Base-by-base conservation (phyloP, 1,139 yeast species). In the Magnusiomyces clavatus region DNA sequence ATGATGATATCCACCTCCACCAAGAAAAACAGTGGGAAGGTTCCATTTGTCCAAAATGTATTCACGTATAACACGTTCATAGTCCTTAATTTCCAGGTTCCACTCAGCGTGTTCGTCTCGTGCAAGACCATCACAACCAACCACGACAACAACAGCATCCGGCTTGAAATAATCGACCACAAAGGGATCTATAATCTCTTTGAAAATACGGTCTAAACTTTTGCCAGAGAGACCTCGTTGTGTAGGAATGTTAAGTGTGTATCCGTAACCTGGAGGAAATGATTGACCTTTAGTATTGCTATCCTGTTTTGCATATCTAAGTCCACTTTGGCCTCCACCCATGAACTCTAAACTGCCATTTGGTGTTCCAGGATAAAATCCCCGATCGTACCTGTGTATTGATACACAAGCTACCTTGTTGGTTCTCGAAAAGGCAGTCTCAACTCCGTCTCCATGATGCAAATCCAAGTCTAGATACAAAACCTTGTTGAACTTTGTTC, bases 391-490 rank as follows among this genome's bases (percentile, higher is more conserved):
- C 37, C 87, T 64, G 64, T 86, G 95, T 1, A 84, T 59, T 0
- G 89, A 83, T 31, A 83, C 69, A 1, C 86, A 81, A 50, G 76
- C 67, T 0, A 86, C 86, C 46, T 75, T 77, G 47, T 73, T 71
- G 0, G 86, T 77, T 56, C 69, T 73, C 53, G 72, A 70, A 65
- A 83, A 85, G 0, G 88, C 88, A 1, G 72, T 68, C 53, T 83
- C 86, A 1, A 85, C 92, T 0, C 89, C 95, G 63, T 85, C 90
- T 0, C 92, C 90, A 64, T 84, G 90, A 61, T 85, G 94, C 13
- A 86, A 64, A 65, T 86, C 95, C 10, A 85, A 65, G 63, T 86
- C 95, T 2, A 86, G 64, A 61, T 85, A 86, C 59, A 82, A 70
- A 0, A 86, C 73, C 39, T 66, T 73, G n/a, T 71, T 68, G 59